phyloP scores from a whole-genome alignment of 2,329 filamentous ascomycete species.

The Sarocladium strictum region DNA sequence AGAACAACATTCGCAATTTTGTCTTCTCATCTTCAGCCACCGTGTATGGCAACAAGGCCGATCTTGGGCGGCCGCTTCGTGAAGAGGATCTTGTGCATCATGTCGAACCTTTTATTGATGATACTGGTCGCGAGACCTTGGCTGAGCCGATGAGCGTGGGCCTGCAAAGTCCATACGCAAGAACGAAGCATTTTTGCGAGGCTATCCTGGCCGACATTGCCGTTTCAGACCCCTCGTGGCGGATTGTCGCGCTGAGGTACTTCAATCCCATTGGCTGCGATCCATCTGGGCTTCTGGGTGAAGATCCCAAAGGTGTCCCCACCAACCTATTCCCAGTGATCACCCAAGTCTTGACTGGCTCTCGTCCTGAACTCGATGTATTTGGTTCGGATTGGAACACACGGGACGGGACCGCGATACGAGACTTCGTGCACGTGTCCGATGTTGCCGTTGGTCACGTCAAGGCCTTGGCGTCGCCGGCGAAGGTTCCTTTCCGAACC shows the following conservation, averaged over 20 bases:
- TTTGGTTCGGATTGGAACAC: constrained; percentile 63
- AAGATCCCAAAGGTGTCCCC: constrained; percentile 55
- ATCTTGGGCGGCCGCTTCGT: constrained; percentile 42
- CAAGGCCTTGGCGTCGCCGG: constrained; percentile 42
- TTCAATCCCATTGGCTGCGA: constrained; percentile 66
- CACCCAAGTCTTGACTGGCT: constrained; percentile 53
- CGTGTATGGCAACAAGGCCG: constrained; percentile 54
- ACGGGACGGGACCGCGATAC: constrained; percentile 57
- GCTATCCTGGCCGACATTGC: constrained; percentile 59
- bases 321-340: constrained; percentile 62
- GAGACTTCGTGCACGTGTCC: constrained; percentile 63
- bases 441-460: constrained; percentile 61
- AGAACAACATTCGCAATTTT: constrained; percentile 57
- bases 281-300: constrained; percentile 55
- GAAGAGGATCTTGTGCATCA: constrained; percentile 52
- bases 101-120: constrained; percentile 36
- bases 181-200: constrained; percentile 63
- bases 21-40: constrained; percentile 65
- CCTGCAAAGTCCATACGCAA: constrained; percentile 59
- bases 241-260: constrained; percentile 57
- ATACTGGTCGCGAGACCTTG: constrained; percentile 27
- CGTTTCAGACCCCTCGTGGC: constrained; percentile 54
- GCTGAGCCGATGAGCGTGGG: constrained; percentile 37
- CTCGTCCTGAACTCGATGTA: constrained; percentile 47
- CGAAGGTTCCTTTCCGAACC: constrained; percentile 27